These are phyloP conservation scores for Salinomyces thailandicus DNA, from an alignment of 2,329 filamentous ascomycete genomes.

Conservation along the genomic window DNA sequence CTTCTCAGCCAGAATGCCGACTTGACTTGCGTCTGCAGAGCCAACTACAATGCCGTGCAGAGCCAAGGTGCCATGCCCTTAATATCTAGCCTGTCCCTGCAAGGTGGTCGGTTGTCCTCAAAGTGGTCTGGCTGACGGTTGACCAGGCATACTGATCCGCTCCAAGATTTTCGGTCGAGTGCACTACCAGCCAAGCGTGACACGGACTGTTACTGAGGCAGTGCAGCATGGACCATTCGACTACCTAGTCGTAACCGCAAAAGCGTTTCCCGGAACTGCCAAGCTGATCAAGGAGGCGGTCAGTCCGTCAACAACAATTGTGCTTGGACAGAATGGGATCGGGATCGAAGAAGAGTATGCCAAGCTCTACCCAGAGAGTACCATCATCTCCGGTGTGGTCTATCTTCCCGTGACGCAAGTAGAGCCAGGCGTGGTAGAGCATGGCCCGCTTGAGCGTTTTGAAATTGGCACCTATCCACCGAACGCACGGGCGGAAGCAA, in stretches of 20 bases:
- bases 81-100: too few relatives aligned
- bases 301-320: slow-evolving; percentile 40
- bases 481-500: slow-evolving; percentile 10
- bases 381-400: slow-evolving; percentile 47
- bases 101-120: not conserved
- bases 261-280: slow-evolving; percentile 34
- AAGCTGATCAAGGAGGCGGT: slow-evolving; percentile 33
- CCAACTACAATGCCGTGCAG: slow-evolving; percentile 33
- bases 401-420: slow-evolving; percentile 45
- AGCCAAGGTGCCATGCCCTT: not conserved
- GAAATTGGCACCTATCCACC: slow-evolving; percentile 43
- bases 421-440: slow-evolving; percentile 38
- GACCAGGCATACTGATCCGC: slow-evolving; percentile 31
- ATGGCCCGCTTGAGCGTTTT: slow-evolving; percentile 39
- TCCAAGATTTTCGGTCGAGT: slow-evolving; percentile 31
- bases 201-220: slow-evolving; percentile 27
- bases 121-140: too few relatives aligned
- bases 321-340: slow-evolving; percentile 53
- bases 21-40: slow-evolving; percentile 33
- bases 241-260: slow-evolving; percentile 38
- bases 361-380: slow-evolving; percentile 39
- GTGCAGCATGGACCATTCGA: slow-evolving; percentile 30
- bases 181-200: slow-evolving; percentile 25
- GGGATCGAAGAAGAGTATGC: slow-evolving; percentile 48
- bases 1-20: slow-evolving; percentile 29